Percentiles rank a stretch among this genome's conserved stretches.
Conservation (phyloP, 192 early-diverging fungal species). For the Backusella parvicylindrica region DNA sequence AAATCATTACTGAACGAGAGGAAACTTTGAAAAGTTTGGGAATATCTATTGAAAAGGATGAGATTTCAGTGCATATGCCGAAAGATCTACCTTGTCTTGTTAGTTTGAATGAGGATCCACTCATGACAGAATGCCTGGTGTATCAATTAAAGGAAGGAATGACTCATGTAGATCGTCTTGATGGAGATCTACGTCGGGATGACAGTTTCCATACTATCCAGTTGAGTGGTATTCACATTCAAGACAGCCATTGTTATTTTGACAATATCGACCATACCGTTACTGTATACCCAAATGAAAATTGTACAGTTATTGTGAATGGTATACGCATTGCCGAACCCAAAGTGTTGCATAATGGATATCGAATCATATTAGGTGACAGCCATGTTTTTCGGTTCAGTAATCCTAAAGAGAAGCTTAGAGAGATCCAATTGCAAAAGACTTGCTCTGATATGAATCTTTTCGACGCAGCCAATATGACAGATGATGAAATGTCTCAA, state of each 20-base stretch:
- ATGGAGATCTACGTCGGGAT: slow-evolving; percentile 21
- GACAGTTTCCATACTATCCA: slow-evolving; percentile 36
- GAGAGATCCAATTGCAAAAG: background rate
- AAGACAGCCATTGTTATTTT: slow-evolving; percentile 69
- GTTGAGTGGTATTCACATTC: slow-evolving; percentile 54
- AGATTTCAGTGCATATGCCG: slow-evolving; percentile 72
- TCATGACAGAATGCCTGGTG: slow-evolving; percentile 86
- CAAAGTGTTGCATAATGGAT: slow-evolving; percentile 61
- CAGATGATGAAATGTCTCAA: background rate
- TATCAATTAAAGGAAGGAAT: slow-evolving; percentile 77
- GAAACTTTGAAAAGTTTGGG: slow-evolving; percentile 75
- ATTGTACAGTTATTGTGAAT: slow-evolving; percentile 72
- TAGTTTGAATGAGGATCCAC: slow-evolving; percentile 87
- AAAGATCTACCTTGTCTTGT: slow-evolving; percentile 80
- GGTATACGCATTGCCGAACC: slow-evolving; percentile 61
- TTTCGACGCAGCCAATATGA: background rate
- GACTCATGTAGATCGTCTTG: slow-evolving; percentile 60
- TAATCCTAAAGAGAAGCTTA: slow-evolving; percentile 62
- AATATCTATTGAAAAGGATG: slow-evolving; percentile 65
- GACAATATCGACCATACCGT: slow-evolving; percentile 61
- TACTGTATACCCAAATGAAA: slow-evolving; percentile 54
- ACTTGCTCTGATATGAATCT: background rate
- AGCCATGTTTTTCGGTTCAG: slow-evolving; percentile 85
- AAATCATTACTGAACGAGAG: slow-evolving; percentile 70
- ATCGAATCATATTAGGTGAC: slow-evolving; percentile 74